These are phyloP conservation scores for Pinus tabuliformis DNA, from an alignment of 75 land plant genomes.

Conservation along the genomic window DNA sequence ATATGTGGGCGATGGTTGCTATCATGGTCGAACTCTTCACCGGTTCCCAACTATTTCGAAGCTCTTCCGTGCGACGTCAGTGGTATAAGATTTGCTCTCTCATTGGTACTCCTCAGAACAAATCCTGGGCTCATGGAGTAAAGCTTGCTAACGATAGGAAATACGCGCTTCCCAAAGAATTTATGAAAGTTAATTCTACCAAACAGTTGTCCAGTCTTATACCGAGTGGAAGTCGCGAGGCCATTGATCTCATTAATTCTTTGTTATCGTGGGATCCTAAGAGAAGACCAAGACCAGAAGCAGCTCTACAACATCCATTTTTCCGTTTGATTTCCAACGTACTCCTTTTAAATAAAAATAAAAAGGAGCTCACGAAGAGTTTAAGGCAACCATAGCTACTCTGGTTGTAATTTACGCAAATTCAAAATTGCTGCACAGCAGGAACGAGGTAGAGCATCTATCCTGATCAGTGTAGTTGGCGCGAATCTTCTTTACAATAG, in stretches of 20 bases:
- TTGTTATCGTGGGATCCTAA: not conserved
- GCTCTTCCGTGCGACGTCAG: not conserved
- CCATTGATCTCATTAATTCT: not conserved
- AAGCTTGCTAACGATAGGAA: not conserved
- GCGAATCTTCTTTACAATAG: too few relatives aligned
- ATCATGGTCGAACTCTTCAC: not conserved
- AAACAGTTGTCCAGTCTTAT: not conserved
- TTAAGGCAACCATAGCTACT: too few relatives aligned
- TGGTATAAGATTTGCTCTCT: not conserved
- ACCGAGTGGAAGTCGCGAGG: not conserved
- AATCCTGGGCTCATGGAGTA: not conserved
- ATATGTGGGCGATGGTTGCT: conserved; percentile 40
- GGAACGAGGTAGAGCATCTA: too few relatives aligned
- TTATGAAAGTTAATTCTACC: not conserved
- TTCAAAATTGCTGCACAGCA: too few relatives aligned
- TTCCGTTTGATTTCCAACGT: too few relatives aligned
- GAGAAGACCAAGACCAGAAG: too few relatives aligned
- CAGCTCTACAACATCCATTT: too few relatives aligned
- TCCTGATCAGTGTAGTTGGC: too few relatives aligned
- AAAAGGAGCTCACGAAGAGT: too few relatives aligned
- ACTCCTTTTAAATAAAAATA: too few relatives aligned
- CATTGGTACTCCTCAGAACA: not conserved
- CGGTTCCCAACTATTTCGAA: not conserved
- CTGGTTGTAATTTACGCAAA: too few relatives aligned
- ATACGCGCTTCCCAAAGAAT: not conserved